Base-by-base conservation (phyloP, 345 rosid species). In the Hypericum perforatum region DNA sequence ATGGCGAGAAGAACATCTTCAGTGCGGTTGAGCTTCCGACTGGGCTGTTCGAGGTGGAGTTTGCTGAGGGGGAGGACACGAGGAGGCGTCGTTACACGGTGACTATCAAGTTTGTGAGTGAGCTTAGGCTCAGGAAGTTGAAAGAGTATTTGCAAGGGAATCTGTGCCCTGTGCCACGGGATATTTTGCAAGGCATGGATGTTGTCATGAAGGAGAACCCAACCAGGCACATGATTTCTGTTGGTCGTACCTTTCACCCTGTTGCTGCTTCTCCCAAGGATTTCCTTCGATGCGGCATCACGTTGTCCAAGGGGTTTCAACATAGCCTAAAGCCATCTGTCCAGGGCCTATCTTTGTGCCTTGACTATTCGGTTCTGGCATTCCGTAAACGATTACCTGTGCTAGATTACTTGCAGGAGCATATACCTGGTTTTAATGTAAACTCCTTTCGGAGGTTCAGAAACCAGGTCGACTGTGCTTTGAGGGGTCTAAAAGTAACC, bases 121-220 rank as follows among this genome's bases (percentile, higher is more conserved):
- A 73, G 66, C 84, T 84, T 44, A 76, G 63, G 75, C 70, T 80
- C 40, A 11, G 64, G 48, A 74, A 81, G 59, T 57, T 90, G 82
- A 69, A 61, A 68, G 85, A 79, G 37, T 90, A 86, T 66, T 64
- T 80, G 55, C 54, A 55, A 0, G 82, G 85, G 29, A 38, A 50
- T 0, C 60, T 64, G 2, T 42, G 57, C 16, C 49, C 66, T 0
- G 36, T 68, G 5, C 95, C 97, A 5, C 86, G 94, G 39, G 94
- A 86, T 37, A 75, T 86, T 13, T 55, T 90, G 70, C 97, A 86
- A 68, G 95, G 87, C 13, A 63, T 90, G 85, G 96, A 90, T 74
- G 75, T 90, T 9, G 89, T 90, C 45, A 75, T 90, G 94, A 90
- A 90, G 70, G 97, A 90, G 77, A 82, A 90, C 60, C 86, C 94